Base-by-base conservation (phyloP, 306 rosid species). In the Argentina anserina region DNA sequence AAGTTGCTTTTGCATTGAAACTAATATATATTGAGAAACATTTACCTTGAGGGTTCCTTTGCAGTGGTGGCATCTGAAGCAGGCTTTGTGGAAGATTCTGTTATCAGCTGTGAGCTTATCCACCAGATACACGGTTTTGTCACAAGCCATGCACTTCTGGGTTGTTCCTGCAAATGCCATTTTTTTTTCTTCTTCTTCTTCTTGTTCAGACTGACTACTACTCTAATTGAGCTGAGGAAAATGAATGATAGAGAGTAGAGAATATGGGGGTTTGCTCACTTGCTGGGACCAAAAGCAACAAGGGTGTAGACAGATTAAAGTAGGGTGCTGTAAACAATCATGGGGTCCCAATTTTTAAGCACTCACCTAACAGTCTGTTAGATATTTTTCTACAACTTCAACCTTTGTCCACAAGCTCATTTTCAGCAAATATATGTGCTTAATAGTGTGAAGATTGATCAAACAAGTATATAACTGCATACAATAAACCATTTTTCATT, bases 101-200 rank as follows among this genome's bases (percentile, higher is more conserved):
- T 91, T 94, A 74, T 94, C 99, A 0, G 99, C 97, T 36, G 99
- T 94, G 47, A 94, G 73, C 87, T 91, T 91, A 73, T 94, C 99
- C 53, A 94, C 99, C 28, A 94, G 92, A 83, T 94, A 94, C 20
- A 94, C 99, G 1, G 97, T 94, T 81, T 91, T 94, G 78, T 85
- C 97, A 81, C 99, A 94, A 37, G 99, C 99, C 99, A 94, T 94
- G 78, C 99, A 94, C 61, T 94, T 94, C 89, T 94, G 99, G 71
- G 97, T 94, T 80, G 99, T 94, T 79, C 99, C 99, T 80, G 97
- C 96, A 86, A 94, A 94, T 72, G 99, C 99, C 99, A 91, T 89
- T 5, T 29, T 71, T 75, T 39, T 59, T 76, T 47, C 67, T 61
- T 76, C 15, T 40, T 21, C 40, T 60, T 33, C 47, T 29, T 37